These are phyloP conservation scores for Sporobolomyces phaffii DNA, from an alignment of 768 basidiomycete species.

Conservation along the genomic window DNA sequence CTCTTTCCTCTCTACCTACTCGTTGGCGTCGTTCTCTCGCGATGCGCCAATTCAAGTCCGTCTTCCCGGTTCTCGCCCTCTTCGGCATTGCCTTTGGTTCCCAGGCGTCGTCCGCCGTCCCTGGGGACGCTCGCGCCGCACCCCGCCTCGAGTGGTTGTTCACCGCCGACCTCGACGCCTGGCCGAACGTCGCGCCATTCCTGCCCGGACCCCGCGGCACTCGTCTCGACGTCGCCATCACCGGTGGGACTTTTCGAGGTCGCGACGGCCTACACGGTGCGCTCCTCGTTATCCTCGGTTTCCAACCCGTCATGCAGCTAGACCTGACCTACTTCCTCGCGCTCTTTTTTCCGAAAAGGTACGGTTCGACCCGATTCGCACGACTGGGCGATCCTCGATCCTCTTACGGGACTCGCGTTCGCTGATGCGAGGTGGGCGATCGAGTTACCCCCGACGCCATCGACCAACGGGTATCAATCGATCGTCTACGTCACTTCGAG, in stretches of 20 bases:
- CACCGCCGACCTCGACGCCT: neutral
- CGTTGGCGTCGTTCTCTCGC: too few relatives aligned
- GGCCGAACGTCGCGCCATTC: neutral
- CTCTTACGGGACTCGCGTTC: neutral
- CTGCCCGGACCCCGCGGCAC: neutral
- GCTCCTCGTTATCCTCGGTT: neutral
- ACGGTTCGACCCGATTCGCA: neutral
- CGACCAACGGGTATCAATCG: neutral
- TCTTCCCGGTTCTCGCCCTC: too few relatives aligned
- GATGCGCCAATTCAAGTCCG: neutral
- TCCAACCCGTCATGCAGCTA: neutral
- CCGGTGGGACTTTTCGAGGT: neutral
- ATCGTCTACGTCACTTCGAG: neutral
- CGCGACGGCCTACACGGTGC: neutral
- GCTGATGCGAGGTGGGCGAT: neutral
- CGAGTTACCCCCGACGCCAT: neutral
- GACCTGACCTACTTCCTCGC: neutral
- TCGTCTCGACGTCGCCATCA: neutral
- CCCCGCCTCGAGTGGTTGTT: neutral
- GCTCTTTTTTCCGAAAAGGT: neutral
- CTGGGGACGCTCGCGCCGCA: neutral
- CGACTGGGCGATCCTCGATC: neutral
- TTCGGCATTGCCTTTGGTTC: neutral
- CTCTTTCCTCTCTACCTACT: too few relatives aligned
- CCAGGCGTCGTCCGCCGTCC: neutral